These are phyloP conservation scores for Stereum hirsutum DNA, from an alignment of 1,284 basidiomycete genomes.

Conservation along the genomic window DNA sequence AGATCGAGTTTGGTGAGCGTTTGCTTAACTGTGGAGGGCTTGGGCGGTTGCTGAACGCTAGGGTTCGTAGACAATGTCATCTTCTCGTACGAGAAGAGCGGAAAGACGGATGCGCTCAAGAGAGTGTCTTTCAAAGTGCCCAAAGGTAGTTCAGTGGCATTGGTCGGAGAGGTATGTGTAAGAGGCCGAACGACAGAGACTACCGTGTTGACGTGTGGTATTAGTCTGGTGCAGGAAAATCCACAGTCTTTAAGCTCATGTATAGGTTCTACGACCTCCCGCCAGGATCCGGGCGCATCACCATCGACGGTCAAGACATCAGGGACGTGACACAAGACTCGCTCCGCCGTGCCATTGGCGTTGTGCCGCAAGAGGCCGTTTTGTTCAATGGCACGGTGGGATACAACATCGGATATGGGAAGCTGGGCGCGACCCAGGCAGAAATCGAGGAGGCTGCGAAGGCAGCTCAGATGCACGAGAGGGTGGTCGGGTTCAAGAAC, in stretches of 20 bases:
- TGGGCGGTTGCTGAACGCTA: not conserved
- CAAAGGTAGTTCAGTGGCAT: conserved; percentile 71
- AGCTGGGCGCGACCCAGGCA: conserved; percentile 54
- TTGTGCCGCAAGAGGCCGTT: conserved; percentile 77
- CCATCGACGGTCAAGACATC: conserved; percentile 82
- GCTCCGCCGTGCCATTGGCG: conserved; percentile 72
- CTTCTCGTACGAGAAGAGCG: conserved; percentile 45
- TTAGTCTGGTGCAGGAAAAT: conserved; percentile 76
- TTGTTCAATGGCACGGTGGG: conserved; percentile 76
- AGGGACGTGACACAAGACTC: conserved; percentile 76
- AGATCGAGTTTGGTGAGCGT: conserved; percentile 85
- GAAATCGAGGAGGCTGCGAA: conserved; percentile 68
- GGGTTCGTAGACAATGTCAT: conserved; percentile 11
- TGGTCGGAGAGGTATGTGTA: conserved; percentile 83
- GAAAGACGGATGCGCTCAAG: conserved; percentile 60
- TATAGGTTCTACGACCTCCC: conserved; percentile 87
- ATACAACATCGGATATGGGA: conserved; percentile 76
- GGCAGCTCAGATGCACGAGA: conserved; percentile 78
- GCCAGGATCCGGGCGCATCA: conserved; percentile 62
- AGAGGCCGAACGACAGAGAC: no score
- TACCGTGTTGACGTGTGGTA: no score
- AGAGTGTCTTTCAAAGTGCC: conserved; percentile 81
- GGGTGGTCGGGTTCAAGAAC: conserved; percentile 72
- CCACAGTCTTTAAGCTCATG: conserved; percentile 73
- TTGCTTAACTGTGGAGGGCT: conserved; percentile 4